Percentiles rank a stretch among this genome's conserved stretches.
phyloP scores from a whole-genome alignment of 1,284 basidiomycete genomes.

The Fomitopsis betulina region DNA sequence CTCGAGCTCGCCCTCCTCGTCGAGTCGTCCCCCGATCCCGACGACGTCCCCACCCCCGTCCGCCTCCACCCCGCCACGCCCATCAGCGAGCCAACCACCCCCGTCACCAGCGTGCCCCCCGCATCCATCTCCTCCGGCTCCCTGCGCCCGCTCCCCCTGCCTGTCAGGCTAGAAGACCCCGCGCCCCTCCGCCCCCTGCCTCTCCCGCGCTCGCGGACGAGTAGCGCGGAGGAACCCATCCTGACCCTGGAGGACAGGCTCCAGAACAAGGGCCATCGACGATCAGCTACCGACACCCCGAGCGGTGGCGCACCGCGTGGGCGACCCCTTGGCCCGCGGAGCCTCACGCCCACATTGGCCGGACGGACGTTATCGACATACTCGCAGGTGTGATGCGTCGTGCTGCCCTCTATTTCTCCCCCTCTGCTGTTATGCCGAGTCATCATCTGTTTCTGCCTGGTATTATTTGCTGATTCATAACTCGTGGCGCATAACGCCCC shows the following conservation, averaged over 20 bases:
- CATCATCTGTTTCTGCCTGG: neutral
- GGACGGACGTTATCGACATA: neutral
- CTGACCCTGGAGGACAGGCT: neutral
- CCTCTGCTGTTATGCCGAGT: too few species aligned
- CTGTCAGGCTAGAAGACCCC: neutral
- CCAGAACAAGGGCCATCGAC: neutral
- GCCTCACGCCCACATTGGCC: neutral
- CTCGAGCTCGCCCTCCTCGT: constrained; percentile 48
- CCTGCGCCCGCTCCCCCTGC: neutral
- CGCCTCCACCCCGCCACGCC: neutral
- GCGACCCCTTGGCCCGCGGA: neutral
- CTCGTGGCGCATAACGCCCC: neutral
- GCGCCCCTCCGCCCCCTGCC: neutral
- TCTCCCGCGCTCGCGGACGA: neutral
- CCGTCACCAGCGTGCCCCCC: neutral
- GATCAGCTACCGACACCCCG: neutral
- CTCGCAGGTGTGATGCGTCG: neutral
- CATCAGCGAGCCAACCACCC: neutral
- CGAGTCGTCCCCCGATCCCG: constrained; percentile 4
- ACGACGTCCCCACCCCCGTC: neutral
- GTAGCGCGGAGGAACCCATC: neutral
- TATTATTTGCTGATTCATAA: neutral
- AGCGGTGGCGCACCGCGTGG: neutral
- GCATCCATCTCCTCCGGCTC: neutral
- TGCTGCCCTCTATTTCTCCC: neutral